Evolutionary conservation across 805 yeast genomes (phyloP), one percentile per base, ranked within the genome.

Genomic region (Lipomyces spencermartinsiae): DNA sequence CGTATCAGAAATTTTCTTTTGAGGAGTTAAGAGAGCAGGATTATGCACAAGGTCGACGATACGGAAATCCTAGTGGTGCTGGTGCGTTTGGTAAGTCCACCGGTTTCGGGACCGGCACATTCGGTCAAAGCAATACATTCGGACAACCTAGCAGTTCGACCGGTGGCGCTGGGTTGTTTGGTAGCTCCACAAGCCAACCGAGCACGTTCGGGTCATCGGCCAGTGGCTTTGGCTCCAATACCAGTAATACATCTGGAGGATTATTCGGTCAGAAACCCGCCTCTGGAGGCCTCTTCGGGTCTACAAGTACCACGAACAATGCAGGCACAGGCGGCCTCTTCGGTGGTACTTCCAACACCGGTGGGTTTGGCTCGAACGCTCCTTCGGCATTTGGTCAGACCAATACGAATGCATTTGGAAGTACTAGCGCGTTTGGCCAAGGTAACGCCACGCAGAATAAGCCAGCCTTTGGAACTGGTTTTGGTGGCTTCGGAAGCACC

Each of bases 11-110:
- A 73, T 91, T 79, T 74, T 91, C 97, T 0, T 85, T 88, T 75
- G 98, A 93, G 78, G 99, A 95, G 77, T 85, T 95, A 78, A 86
- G 99, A 76, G 81, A 85, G 73, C 94, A 90, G 78, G 99, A 95
- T 80, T 95, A 95, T 77, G 86, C 87, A 73, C 90, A 87, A 71
- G 86, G 86, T 64, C 84, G 95, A 75, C 84, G 74, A 10, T 69
- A 58, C 57, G 76, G 70, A 58, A 74, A 69, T 55, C 62, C 68
- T 19, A 43, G 71, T 22, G 74, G 74, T 4, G 63, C 72, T 34
- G 69, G 74, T 34, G 75, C 76, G 39, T 74, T 74, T 61, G 76
- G 74, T 9, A 70, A 71, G 39, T 65, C 76, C 2, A 66, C 71
- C 8, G 74, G 74, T 12, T 72, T 71, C 56, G 75, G 73, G 19